Evolutionary conservation across 441 rosid genomes (phyloP), one percentile per base, ranked within the genome.

Genomic region (Adansonia rubrostipa): DNA sequence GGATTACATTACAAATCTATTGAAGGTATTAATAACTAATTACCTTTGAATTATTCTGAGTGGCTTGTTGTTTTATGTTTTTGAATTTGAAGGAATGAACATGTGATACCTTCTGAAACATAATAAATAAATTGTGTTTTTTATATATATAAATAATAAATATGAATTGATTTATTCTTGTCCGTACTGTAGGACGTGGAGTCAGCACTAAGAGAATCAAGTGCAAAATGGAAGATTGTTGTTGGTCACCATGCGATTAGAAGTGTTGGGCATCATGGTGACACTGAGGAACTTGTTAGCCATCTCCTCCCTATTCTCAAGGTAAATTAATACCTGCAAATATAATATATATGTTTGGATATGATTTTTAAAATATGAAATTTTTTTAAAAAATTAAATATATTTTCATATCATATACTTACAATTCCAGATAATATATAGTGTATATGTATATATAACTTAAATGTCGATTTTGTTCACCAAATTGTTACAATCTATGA

Each of bases 201-300:
- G 48, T 28, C 44, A 45, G 87, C 92, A 0, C 80, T 94, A 47
- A 86, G 76, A 40, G 76, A 78, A 60, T 92, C 98, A 9, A 82
- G 74, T 19, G 96, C 96, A 0, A 87, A 84, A 40, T 91, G 96
- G 98, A 92, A 94, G 85, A 86, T 94, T 48, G 97, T 92, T 7
- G 83, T 94, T 1, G 97, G 98, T 1, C 98, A 94, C 73, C 98
- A 92, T 68, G 89, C 93, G 9, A 91, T 94, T 53, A 83, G 89
- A 84, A 92, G 98, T 65, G 82, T 91, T 28, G 92, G 96, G 5
- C 89, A 87, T 61, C 96, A 92, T 54, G 94, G 94, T n/a, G 88
- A 87, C 73, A 94, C 97, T 2, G 22, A 70, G 1, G 98, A 92
- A 85, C 91, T 90, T 9, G 85, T 84, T 4, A 48, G 77, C 4